Percentiles rank a stretch among this genome's conserved stretches.
Conservation (phyloP, 2,329 filamentous ascomycete genomes). For the Calonectria hawksworthii region DNA sequence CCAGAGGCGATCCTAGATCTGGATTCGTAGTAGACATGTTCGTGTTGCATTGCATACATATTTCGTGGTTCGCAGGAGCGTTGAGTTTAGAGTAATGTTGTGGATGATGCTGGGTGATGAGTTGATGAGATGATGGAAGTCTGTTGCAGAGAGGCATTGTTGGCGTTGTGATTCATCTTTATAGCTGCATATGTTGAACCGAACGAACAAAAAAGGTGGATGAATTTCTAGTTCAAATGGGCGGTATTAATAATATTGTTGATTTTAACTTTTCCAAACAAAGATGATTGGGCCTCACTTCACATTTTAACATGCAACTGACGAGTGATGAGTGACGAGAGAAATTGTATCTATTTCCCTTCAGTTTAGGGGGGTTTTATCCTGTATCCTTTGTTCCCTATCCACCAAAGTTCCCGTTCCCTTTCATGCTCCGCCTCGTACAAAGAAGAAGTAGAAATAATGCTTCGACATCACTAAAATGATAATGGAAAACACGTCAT, state of each 20-base stretch:
- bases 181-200: not conserved
- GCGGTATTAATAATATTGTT: not conserved
- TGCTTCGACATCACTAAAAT: constrained; percentile 12
- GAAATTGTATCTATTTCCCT: constrained; percentile 6
- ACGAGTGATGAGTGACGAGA: not conserved
- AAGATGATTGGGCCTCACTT: not conserved
- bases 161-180: not conserved
- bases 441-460: not conserved
- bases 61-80: not conserved
- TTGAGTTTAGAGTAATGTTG: not conserved
- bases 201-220: not conserved
- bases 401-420: not conserved
- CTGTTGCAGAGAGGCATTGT: constrained; percentile 1
- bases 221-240: not conserved
- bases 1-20: not conserved
- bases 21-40: not conserved
- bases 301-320: not conserved
- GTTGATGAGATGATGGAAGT: not conserved
- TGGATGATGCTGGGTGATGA: not conserved
- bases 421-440: not conserved
- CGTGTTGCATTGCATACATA: not conserved
- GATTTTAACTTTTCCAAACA: not conserved
- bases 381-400: not conserved
- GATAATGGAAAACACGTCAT: constrained; percentile 1
- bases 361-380: not conserved